These are phyloP conservation scores for Sisymbrium altissimum DNA, from an alignment of 345 rosid species.

Conservation along the genomic window DNA sequence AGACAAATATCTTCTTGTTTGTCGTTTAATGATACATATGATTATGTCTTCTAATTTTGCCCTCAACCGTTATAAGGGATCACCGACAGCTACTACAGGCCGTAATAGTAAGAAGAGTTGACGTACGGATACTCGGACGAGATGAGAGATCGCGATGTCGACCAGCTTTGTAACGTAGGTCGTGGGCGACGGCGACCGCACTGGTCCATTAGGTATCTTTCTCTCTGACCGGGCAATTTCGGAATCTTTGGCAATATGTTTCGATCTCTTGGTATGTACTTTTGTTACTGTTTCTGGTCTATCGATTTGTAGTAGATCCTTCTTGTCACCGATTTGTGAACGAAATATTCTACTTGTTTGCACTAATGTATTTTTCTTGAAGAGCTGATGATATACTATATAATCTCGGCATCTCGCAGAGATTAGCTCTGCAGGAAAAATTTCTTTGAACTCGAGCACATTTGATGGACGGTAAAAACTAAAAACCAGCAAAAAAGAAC, in stretches of 20 bases:
- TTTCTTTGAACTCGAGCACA: background rate
- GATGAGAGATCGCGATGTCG: conserved; percentile 14
- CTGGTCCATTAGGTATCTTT: background rate
- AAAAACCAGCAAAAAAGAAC: too few species aligned
- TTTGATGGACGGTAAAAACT: too few species aligned
- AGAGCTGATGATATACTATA: background rate
- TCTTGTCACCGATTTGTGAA: background rate
- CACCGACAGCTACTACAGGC: background rate
- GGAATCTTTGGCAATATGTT: conserved; percentile 36
- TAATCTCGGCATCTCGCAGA: background rate
- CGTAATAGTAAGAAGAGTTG: background rate
- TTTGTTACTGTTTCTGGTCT: background rate
- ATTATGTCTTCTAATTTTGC: conserved; percentile 17
- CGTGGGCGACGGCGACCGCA: background rate
- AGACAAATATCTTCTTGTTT: conserved; percentile 19
- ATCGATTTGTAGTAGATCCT: background rate
- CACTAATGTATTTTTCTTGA: background rate
- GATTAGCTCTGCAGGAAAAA: background rate
- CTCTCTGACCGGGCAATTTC: conserved; percentile 37
- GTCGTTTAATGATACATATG: conserved; percentile 13
- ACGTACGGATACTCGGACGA: background rate
- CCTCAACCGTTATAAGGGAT: background rate
- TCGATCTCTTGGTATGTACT: conserved; percentile 8
- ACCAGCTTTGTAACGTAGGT: background rate
- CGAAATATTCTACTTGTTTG: background rate